Evolutionary conservation across 2,329 filamentous ascomycete species (phyloP), one percentile per base, ranked within the genome.

Genomic region (Sporothrix brasiliensis): DNA sequence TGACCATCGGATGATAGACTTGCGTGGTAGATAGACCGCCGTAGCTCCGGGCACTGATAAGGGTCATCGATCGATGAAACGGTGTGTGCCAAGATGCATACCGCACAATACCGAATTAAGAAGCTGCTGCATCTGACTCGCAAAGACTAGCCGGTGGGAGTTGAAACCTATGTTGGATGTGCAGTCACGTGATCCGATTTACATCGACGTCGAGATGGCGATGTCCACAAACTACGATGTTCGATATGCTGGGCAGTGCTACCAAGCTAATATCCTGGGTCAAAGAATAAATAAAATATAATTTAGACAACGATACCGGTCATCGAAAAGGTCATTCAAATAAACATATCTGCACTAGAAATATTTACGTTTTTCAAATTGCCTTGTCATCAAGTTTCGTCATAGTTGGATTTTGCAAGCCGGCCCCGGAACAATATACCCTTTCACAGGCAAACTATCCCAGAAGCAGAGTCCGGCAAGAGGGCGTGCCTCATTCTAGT

Each of bases 281-380:
- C 41, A 44, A 34, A 49, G 41, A 63, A 5, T 13, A 10, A n/a
- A 47, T 61, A n/a, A 47, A 27, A 47, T 7, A 54, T 27, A 30
- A 10, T 63, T 41, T 5, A 44, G 34, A 3, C 44, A 65, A 5
- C 27, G 61, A n/a, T 50, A 65, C 21, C 24, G 61, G 44, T 50
- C 21, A 50, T 50, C 16, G 19, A 65, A 65, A 16, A 24, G 44
- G 21, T 34, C 24, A 50, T 65, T 50, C 6, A 65, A 65, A 50
- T 11, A 65, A 41, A 30, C 61, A 65, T 34, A 50, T 50, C 61
- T 65, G 61, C 61, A 65, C 61, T 65, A 65, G 61, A 65, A 34
- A 50, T 21, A 49, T 50, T 4, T 49, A 50, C 47, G 44, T 34
- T 21, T 34, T 49, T 61, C 11, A 24, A 13, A 24, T 65, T 65